A percentile compares a stretch with the other conserved stretches of the same genome.
These are phyloP conservation scores for Phytophthora litchii DNA, from an alignment of 352 stramenopile species.

Conservation along the genomic window DNA sequence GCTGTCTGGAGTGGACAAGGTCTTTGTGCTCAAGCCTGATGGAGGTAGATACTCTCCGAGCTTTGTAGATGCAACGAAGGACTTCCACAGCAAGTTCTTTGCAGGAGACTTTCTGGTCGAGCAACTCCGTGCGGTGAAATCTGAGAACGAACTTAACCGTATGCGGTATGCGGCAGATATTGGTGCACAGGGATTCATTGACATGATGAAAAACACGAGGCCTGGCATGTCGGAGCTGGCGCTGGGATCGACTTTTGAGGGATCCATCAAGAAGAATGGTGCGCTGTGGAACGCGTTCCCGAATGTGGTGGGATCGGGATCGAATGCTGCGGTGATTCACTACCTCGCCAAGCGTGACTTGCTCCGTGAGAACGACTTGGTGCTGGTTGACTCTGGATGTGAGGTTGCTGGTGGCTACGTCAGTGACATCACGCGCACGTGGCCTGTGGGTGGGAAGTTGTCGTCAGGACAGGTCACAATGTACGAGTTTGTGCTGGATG, in stretches of 20 bases:
- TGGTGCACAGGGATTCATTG: slow-evolving; percentile 63
- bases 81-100: slow-evolving; percentile 74
- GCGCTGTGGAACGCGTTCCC: slow-evolving; percentile 84
- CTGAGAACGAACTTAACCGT: slow-evolving; percentile 67
- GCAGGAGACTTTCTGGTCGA: slow-evolving; percentile 78
- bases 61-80: slow-evolving; percentile 66
- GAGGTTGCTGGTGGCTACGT: slow-evolving; percentile 81
- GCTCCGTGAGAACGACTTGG: slow-evolving; percentile 64
- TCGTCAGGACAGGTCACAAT: slow-evolving; percentile 56
- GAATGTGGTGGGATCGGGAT: slow-evolving; percentile 76
- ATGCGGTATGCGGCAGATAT: slow-evolving; percentile 83
- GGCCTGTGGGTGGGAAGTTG: slow-evolving; percentile 57
- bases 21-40: slow-evolving; percentile 74
- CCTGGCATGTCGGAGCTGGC: slow-evolving; percentile 76
- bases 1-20: slow-evolving; percentile 58
- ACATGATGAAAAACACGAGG: slow-evolving; percentile 76
- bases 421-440: slow-evolving; percentile 87
- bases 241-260: slow-evolving; percentile 73
- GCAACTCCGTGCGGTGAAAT: slow-evolving; percentile 78
- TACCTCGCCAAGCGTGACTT: slow-evolving; percentile 80
- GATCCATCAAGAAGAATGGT: slow-evolving; percentile 73
- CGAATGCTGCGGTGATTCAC: slow-evolving; percentile 86
- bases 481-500: slow-evolving; percentile 81
- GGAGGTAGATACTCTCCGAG: slow-evolving; percentile 53
- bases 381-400: slow-evolving; percentile 86